Conservation (phyloP, 192 early-diverging fungal species). For the Entomortierella lignicola region DNA sequence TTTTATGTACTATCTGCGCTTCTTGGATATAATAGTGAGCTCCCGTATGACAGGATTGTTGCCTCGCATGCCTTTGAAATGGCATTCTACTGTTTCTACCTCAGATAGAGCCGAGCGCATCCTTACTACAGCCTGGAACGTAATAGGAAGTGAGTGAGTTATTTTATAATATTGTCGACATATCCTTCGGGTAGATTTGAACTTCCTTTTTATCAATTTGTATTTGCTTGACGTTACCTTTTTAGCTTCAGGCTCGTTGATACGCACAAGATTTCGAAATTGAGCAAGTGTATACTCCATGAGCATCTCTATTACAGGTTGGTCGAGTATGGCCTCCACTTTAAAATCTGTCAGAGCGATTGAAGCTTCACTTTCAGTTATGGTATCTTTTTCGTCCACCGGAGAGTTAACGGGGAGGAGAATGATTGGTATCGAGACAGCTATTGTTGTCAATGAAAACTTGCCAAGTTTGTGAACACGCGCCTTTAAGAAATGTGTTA, state of each 20-base stretch:
- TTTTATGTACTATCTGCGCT: background rate
- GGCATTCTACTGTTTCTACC: constrained; percentile 32
- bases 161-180: too few relatives aligned
- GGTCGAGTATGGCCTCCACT: constrained; percentile 30
- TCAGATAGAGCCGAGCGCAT: constrained; percentile 10
- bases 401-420: constrained; percentile 7
- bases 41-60: constrained; percentile 39
- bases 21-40: constrained; percentile 23
- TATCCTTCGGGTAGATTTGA: too few relatives aligned
- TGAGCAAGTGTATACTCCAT: constrained; percentile 10
- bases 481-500: constrained; percentile 4
- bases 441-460: constrained; percentile 38
- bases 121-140: constrained; percentile 19
- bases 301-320: constrained; percentile 19
- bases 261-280: constrained; percentile 32
- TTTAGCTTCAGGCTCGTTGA: constrained; percentile 19
- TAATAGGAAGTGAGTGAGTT: too few relatives aligned
- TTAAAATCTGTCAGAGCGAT: background rate
- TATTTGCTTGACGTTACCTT: too few relatives aligned
- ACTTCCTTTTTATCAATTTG: too few relatives aligned
- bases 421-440: constrained; percentile 35
- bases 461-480: constrained; percentile 39
- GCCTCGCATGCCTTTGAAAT: constrained; percentile 20
- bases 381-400: too few relatives aligned
- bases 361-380: background rate